A percentile compares a stretch with the other conserved stretches of the same genome.
Conservation (phyloP, 1,139 yeast species). For the Protomyces lactucae-debilis region DNA sequence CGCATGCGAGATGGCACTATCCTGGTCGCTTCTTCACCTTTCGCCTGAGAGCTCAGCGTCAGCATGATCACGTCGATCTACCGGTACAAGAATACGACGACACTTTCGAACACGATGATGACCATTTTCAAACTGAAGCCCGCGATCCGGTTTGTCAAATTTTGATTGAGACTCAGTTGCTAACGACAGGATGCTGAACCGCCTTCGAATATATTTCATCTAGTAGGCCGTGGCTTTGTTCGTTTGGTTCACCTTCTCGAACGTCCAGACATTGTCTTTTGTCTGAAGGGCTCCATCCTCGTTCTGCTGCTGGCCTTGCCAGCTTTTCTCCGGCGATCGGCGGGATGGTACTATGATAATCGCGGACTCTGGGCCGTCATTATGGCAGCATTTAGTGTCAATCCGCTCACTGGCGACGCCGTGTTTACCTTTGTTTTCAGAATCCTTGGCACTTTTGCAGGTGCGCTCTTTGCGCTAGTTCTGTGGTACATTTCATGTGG, state of each 20-base stretch:
- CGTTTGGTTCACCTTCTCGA: constrained; percentile 28
- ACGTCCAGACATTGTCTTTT: constrained; percentile 34
- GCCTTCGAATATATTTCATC: constrained; percentile 39
- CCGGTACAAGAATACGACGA: constrained; percentile 7
- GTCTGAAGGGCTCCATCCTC: constrained; percentile 36
- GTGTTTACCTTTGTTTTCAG: constrained; percentile 37
- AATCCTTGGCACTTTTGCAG: constrained; percentile 37
- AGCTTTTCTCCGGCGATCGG: constrained; percentile 36
- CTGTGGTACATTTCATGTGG: constrained; percentile 41
- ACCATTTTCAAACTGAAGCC: constrained; percentile 36
- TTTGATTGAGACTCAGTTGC: neutral
- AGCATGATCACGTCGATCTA: neutral
- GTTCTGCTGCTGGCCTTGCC: constrained; percentile 36
- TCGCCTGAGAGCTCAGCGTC: neutral
- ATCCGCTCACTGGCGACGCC: constrained; percentile 40
- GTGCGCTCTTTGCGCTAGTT: constrained; percentile 38
- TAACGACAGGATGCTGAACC: constrained; percentile 8
- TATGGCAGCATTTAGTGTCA: constrained; percentile 37
- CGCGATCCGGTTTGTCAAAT: constrained; percentile 30
- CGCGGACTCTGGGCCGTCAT: constrained; percentile 40
- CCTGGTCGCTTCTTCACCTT: constrained; percentile 1
- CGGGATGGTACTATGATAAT: constrained; percentile 36
- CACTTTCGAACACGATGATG: constrained; percentile 27
- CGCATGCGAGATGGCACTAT: constrained; percentile 7
- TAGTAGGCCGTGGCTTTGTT: constrained; percentile 34